These are phyloP conservation scores for Termitomyces titanicus DNA, from an alignment of 768 basidiomycete species.

Conservation along the genomic window DNA sequence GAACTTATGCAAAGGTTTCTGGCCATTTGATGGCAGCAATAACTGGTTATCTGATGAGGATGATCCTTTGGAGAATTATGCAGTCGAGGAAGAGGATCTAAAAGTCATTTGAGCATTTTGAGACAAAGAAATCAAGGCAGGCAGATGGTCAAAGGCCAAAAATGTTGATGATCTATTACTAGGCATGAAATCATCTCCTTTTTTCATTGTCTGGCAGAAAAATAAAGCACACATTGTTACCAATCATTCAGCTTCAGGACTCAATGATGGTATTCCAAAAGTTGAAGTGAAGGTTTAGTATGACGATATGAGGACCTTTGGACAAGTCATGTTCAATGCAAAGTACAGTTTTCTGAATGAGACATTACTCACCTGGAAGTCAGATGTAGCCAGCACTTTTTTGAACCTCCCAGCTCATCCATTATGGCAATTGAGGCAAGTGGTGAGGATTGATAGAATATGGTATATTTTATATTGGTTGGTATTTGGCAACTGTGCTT, in stretches of 20 bases:
- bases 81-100: neutral
- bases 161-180: conserved; percentile 14
- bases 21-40: conserved; percentile 19
- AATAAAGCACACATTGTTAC: conserved; percentile 22
- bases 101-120: neutral
- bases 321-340: conserved; percentile 3
- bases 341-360: conserved; percentile 15
- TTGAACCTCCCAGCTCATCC: conserved; percentile 28
- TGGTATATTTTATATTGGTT: conserved; percentile 23
- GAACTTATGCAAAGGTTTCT: conserved; percentile 24
- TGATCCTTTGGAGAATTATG: conserved; percentile 8
- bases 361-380: conserved; percentile 23
- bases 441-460: conserved; percentile 21
- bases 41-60: conserved; percentile 13
- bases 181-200: conserved; percentile 23
- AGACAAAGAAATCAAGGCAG: conserved; percentile 16
- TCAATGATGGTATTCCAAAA: conserved; percentile 8
- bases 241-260: conserved; percentile 21
- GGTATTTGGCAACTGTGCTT: conserved; percentile 25
- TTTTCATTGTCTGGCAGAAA: conserved; percentile 24
- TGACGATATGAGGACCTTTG: conserved; percentile 6
- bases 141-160: conserved; percentile 9
- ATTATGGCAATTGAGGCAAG: conserved; percentile 29
- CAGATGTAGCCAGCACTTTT: conserved; percentile 27
- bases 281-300: conserved; percentile 4